These are phyloP conservation scores for Starmerella asiatica DNA, from an alignment of 805 yeast species.

Conservation along the genomic window DNA sequence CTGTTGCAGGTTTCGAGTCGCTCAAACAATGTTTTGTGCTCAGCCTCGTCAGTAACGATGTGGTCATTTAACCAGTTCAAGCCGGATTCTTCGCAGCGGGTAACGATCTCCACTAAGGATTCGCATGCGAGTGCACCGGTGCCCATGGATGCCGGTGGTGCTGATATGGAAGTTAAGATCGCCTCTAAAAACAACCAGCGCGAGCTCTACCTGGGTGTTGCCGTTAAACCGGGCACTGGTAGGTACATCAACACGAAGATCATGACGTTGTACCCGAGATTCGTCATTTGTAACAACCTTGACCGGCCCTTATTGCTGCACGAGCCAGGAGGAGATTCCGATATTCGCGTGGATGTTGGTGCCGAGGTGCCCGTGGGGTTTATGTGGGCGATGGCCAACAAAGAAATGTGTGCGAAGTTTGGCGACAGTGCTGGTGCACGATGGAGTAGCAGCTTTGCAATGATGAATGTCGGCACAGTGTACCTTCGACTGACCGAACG, in stretches of 20 bases:
- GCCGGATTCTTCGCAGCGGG: slow-evolving; percentile 51
- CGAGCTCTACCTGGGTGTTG: slow-evolving; percentile 64
- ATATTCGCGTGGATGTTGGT: slow-evolving; percentile 31
- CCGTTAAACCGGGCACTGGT: slow-evolving; percentile 64
- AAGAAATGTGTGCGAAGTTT: slow-evolving; percentile 18
- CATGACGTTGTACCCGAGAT: slow-evolving; percentile 71
- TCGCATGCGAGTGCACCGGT: slow-evolving; percentile 60
- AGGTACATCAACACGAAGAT: slow-evolving; percentile 64
- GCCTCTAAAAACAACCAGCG: slow-evolving; percentile 24
- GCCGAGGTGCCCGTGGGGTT: slow-evolving; percentile 47
- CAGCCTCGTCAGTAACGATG: slow-evolving; percentile 44
- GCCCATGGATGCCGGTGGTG: slow-evolving; percentile 85
- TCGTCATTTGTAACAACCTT: slow-evolving; percentile 52
- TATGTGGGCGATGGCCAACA: slow-evolving; percentile 26
- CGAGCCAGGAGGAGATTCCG: slow-evolving; percentile 20
- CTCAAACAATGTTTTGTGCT: slow-evolving; percentile 39
- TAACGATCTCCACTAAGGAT: slow-evolving; percentile 34
- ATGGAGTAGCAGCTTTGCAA: slow-evolving; percentile 82
- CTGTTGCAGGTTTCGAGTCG: slow-evolving; percentile 45
- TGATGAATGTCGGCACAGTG: slow-evolving; percentile 72
- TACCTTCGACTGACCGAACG: slow-evolving; percentile 56
- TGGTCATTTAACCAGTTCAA: slow-evolving; percentile 63
- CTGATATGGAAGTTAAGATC: slow-evolving; percentile 44
- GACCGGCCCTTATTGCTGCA: slow-evolving; percentile 35
- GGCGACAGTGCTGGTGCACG: slow-evolving; percentile 41